Base-by-base conservation (phyloP, 805 yeast species). In the Citeromyces nyonsensis region DNA sequence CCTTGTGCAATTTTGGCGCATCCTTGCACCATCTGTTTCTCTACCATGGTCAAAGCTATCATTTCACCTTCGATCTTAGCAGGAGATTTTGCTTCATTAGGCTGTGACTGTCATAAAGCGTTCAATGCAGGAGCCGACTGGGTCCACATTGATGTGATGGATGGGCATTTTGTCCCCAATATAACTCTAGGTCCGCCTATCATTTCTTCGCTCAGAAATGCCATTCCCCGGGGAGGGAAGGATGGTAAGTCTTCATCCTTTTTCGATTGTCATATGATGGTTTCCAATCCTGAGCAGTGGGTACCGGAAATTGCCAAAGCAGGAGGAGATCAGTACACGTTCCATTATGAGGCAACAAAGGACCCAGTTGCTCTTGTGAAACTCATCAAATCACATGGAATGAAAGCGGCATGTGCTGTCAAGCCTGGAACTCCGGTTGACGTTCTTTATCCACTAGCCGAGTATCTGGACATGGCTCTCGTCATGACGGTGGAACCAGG, bases 401-500 rank as follows among this genome's bases (percentile, higher is more conserved):
- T 91, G 75, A 78, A 73, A 53, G 96, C 86, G 12, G 95, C 94
- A 0, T 77, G 94, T 57, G 95, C 97, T 6, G 65, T 91, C 44
- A 88, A 88, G 56, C 98, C 98, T 36, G 81, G 78, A 28, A 91
- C 98, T 1, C 72, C 86, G 0, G 91, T 82, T 14, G 91, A 79
- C 36, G 94, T 71, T 3, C 65, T 86, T 28, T 74, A 63, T 45
- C 86, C 82, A 20, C 57, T 82, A 38, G 88, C 77, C 15, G 77
- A 76, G 31, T 60, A 69, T 35, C 63, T 88, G 43, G 97, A 91
- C 53, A 83, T 88, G 95, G 86, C 83, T n/a, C 64, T 91, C 36
- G 78, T 91, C 28, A 91, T 88, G 97, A 91, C 98, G 3, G 97
- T 91, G 25, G 98, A 91, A 59, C 98, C 98, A 10, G 98, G 98